These are phyloP conservation scores for Pseudocercospora cruenta DNA, from an alignment of 2,329 filamentous ascomycete species.

Conservation along the genomic window DNA sequence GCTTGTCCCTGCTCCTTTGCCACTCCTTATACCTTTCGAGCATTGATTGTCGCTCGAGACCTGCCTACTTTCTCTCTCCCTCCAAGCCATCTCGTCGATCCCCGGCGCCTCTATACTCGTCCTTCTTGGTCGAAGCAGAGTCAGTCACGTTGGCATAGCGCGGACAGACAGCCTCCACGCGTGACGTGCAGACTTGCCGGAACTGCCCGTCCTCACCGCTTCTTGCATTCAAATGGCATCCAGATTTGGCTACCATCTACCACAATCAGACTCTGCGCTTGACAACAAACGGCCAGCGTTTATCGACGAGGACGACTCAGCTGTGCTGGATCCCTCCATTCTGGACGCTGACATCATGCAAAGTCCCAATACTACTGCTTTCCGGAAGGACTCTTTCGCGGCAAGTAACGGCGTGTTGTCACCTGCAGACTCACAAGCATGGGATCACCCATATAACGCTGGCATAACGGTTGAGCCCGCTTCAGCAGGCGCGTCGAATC, in stretches of 20 bases:
- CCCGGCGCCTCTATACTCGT: constrained; percentile 12
- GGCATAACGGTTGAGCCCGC: constrained; percentile 27
- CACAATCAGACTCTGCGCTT: constrained; percentile 29
- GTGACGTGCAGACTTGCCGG: constrained; percentile 26
- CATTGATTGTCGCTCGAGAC: constrained; percentile 35
- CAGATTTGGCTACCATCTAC: constrained; percentile 32
- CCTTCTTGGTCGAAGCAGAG: constrained; percentile 25
- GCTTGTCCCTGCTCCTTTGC: constrained; percentile 34
- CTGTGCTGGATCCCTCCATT: constrained; percentile 35
- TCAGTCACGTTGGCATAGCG: constrained; percentile 23
- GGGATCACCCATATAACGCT: constrained; percentile 36
- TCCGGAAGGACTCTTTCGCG: constrained; percentile 41
- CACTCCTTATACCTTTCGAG: constrained; percentile 32
- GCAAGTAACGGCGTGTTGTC: constrained; percentile 38
- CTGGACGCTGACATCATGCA: constrained; percentile 40
- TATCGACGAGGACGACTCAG: constrained; percentile 34
- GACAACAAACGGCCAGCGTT: constrained; percentile 32
- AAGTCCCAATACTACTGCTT: constrained; percentile 29
- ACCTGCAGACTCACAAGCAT: constrained; percentile 35
- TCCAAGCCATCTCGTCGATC: constrained; percentile 12
- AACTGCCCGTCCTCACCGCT: constrained; percentile 35
- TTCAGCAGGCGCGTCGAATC: constrained; percentile 25
- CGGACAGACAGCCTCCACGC: constrained; percentile 19
- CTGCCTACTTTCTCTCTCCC: neutral
- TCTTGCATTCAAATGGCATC: constrained; percentile 37